Base-by-base conservation (phyloP, 2,329 filamentous ascomycete genomes). In the Cylindrodendrum hubeiense region DNA sequence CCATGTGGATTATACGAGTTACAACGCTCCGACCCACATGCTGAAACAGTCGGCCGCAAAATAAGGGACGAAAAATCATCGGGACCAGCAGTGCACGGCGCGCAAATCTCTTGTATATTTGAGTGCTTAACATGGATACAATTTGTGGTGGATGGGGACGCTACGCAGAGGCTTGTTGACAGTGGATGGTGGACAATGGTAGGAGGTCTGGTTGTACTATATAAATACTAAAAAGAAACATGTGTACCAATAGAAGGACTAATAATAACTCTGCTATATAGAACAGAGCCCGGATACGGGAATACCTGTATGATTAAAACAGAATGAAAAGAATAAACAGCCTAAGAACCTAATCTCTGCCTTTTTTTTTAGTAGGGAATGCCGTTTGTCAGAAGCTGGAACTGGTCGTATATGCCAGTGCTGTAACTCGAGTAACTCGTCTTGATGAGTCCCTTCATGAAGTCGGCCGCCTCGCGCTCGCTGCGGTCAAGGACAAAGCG, bases 351-450 rank as follows among this genome's bases (percentile, higher is more conserved):
- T 9, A 26, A 3, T 37, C 26, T 41, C 24, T 7, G 6, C 24
- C 44, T 4, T 21, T 39, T 46, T 21, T 49, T 51, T 74, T 86
- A 97, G 77, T 97, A 98, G 34, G 96, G 96, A 79, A 99, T 99
- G 7, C 95, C 96, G 77, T 99, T 98, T 33, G 96, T 98, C 81
- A 98, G 83, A 75, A 98, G 84, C 84, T 99, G 96, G 86, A 98
- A 99, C 79, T 97, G 93, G 82, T 99, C 97, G 79, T 99, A 99
- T 51, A 95, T 92, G 70, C 93, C 94, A 1, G 96, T 99, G 61
- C 92, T 95, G 78, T 96, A 93, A 82, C 93, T 98, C 63, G 91
- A 89, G 76, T 96, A 93, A 78, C 95, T 98, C 86, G 92, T 97
- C 84, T 91, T 91, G 76, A 98, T 92, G 74, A 98, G 83, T 59